Percentiles rank a stretch among this genome's conserved stretches.
These are phyloP conservation scores for Vigna reflexopilosa DNA, from an alignment of 306 rosid species.

Conservation along the genomic window DNA sequence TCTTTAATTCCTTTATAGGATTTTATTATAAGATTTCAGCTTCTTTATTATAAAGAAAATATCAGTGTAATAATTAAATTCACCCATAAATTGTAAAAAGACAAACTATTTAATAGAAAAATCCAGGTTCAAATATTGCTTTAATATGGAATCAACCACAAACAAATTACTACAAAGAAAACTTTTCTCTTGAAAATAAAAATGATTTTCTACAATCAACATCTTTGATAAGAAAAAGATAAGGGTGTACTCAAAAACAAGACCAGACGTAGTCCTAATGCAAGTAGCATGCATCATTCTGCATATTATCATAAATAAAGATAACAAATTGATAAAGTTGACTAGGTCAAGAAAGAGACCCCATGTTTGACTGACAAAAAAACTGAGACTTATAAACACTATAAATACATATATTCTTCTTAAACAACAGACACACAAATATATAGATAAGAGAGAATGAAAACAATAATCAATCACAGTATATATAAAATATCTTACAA, in stretches of 20 bases:
- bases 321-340: conserved; percentile 4
- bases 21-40: no score
- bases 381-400: not conserved
- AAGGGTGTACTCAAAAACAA: not conserved
- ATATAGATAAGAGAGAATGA: not conserved
- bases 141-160: no score
- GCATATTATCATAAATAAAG: not conserved
- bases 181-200: no score
- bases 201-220: no score
- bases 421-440: not conserved
- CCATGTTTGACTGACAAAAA: not conserved
- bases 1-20: no score
- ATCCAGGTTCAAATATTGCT: no score
- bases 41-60: no score
- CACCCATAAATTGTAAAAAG: no score
- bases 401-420: not conserved
- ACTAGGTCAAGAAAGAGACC: conserved; percentile 18
- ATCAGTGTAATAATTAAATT: no score
- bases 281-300: not conserved
- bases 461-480: not conserved
- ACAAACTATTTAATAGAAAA: no score
- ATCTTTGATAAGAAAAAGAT: not conserved
- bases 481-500: not conserved
- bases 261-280: not conserved
- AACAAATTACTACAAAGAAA: no score